phyloP scores from a whole-genome alignment of 345 rosid species.

The Populus simonii region DNA sequence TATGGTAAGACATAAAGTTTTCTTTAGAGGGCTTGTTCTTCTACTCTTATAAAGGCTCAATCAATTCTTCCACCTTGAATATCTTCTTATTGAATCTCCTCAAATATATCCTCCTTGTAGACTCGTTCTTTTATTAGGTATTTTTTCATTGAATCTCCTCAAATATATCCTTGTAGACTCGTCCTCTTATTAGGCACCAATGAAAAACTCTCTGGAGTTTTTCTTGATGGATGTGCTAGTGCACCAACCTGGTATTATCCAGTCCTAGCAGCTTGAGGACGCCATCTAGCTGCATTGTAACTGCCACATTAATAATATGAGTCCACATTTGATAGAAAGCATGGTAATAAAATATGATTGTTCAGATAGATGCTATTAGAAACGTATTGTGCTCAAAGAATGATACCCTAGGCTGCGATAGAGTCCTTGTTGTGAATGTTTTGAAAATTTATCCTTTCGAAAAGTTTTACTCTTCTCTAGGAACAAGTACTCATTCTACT shows the following conservation, averaged over 20 bases:
- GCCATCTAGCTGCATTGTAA: constrained; percentile 31
- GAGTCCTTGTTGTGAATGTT: neutral
- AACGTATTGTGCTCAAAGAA: neutral
- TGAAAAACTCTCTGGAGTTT: too few species aligned
- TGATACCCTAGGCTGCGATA: neutral
- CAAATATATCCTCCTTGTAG: too few species aligned
- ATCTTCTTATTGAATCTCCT: too few species aligned
- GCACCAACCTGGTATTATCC: constrained; percentile 41
- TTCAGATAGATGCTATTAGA: neutral
- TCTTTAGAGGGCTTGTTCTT: too few species aligned
- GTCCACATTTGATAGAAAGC: neutral
- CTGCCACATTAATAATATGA: constrained; percentile 21
- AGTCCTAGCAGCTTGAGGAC: constrained; percentile 30
- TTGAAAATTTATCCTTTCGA: neutral
- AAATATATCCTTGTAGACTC: too few species aligned
- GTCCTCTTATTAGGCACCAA: too few species aligned
- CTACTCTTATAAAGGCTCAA: too few species aligned
- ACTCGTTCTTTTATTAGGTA: too few species aligned
- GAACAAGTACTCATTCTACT: neutral
- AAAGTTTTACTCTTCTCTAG: neutral
- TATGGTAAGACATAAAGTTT: too few species aligned
- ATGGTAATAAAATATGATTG: neutral
- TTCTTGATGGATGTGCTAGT: too few species aligned
- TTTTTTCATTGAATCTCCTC: too few species aligned
- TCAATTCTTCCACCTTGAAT: too few species aligned